Evolutionary conservation across 108 stramenopile species (phyloP).

Genomic region (Cyclotella atomus): DNA sequence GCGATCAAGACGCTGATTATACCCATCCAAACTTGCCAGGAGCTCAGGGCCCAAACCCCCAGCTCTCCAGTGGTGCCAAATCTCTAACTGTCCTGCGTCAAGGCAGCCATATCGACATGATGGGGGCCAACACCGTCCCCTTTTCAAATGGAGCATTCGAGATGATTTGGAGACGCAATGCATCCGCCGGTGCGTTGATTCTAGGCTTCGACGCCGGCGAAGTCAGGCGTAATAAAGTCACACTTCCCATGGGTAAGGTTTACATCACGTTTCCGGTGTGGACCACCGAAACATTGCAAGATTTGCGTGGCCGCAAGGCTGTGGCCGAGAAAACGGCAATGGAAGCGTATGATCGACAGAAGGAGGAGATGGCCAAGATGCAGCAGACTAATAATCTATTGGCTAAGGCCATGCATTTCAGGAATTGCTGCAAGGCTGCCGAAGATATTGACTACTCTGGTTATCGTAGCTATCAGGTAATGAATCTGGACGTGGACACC

Average conservation of each 20-base stretch:
- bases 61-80: conserved; percentile 59
- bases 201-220: conserved; percentile 62
- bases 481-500: conserved; percentile 46
- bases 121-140: conserved; percentile 41
- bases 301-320: conserved; percentile 46
- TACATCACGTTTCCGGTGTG: conserved; percentile 68
- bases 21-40: conserved; percentile 58
- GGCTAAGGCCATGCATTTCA: conserved; percentile 69
- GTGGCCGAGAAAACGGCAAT: conserved; percentile 43
- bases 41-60: conserved; percentile 66
- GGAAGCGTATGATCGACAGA: conserved; percentile 45
- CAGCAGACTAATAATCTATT: conserved; percentile 58
- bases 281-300: conserved; percentile 52
- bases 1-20: conserved; percentile 20
- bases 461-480: conserved; percentile 24
- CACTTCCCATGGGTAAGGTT: conserved; percentile 55
- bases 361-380: conserved; percentile 59
- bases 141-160: conserved; percentile 67
- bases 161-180: conserved; percentile 64
- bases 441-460: conserved; percentile 48
- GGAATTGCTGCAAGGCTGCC: conserved; percentile 52
- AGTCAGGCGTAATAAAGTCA: conserved; percentile 56
- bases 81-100: conserved; percentile 33
- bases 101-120: conserved; percentile 51
- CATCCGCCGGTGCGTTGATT: conserved; percentile 57